Base-by-base conservation (phyloP, 1,139 yeast genomes). In the Taiozyma onychis region DNA sequence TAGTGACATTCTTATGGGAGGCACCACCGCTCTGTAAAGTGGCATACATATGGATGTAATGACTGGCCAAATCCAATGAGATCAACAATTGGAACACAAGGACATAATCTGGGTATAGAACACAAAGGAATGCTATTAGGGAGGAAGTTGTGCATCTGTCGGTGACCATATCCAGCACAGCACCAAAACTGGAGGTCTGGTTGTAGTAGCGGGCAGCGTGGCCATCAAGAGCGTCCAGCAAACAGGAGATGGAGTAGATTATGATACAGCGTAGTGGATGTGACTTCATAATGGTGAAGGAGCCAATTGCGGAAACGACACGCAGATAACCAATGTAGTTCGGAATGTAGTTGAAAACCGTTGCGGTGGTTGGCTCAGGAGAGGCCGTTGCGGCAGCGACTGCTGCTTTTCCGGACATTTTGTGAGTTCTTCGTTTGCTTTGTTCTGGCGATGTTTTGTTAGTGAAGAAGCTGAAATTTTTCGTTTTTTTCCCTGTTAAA, bases 11-110 rank as follows among this genome's bases (percentile, higher is more conserved):
- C 73, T 95, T 95, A 72, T 95, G 99, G 43, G 91, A 82, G 16
- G 80, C 65, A 11, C 88, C 83, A 14, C 98, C 98, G 45, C 82
- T 75, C 48, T 84, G 78, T 61, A 91, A 73, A 75, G 89, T 88
- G 49, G 98, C 97, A 68, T 91, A 91, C 99, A 95, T 93, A 74
- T 95, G 99, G 87, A 95, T 88, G 72, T 95, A 95, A 66, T 95
- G 99, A 51, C 96, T 86, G 2, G 98, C 91, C 63, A 95, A 77
- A 69, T 95, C 99, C 62, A 93, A 74, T 28, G 95, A 86, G 50
- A 90, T 83, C 61, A 93, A 74, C 34, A 88, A 64, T 71, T 95
- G 99, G 84, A 95, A 91, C n/a, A 84, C 62, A 37, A 68, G 54
- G 47, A 76, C 80, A 58, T 70, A 76, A 39, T 62, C 58, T 10